phyloP scores from a whole-genome alignment of 257 asterid species.

The Petunia axillaris region DNA sequence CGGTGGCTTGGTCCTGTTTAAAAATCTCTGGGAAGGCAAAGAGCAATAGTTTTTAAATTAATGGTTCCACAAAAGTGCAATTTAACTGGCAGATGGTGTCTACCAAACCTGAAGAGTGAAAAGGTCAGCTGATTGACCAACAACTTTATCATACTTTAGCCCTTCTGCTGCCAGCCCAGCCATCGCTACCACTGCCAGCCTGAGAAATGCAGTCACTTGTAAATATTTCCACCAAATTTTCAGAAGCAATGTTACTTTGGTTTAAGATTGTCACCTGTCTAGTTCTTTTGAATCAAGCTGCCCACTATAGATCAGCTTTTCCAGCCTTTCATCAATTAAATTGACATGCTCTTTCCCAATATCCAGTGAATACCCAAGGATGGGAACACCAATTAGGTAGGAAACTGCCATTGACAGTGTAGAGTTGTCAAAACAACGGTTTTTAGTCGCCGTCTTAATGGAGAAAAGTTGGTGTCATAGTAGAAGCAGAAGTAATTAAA shows the following conservation, averaged over 20 bases:
- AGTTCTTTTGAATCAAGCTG: slow-evolving; percentile 93
- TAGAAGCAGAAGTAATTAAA: background rate
- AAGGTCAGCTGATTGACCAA: slow-evolving; percentile 95
- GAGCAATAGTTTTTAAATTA: background rate
- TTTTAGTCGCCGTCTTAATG: background rate
- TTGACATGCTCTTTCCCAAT: slow-evolving; percentile 94
- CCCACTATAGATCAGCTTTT: slow-evolving; percentile 89
- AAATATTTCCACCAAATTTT: background rate
- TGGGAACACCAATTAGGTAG: slow-evolving; percentile 87
- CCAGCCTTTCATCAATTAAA: slow-evolving; percentile 82
- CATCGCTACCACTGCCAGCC: slow-evolving; percentile 94
- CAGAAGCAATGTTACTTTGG: background rate
- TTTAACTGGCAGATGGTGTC: background rate
- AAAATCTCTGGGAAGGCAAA: slow-evolving; percentile 63
- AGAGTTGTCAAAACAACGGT: background rate
- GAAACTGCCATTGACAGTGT: slow-evolving; percentile 54
- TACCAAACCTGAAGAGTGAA: slow-evolving; percentile 81
- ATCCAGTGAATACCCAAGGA: slow-evolving; percentile 92
- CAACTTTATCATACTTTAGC: slow-evolving; percentile 83
- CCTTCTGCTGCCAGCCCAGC: slow-evolving; percentile 99
- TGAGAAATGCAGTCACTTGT: slow-evolving; percentile 34
- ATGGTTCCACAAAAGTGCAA: background rate
- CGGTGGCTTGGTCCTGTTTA: slow-evolving; percentile 85
- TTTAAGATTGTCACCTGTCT: slow-evolving; percentile 64
- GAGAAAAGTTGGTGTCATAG: background rate